Conservation (phyloP, 2,329 filamentous ascomycete genomes). For the Aspergillus alliaceus region DNA sequence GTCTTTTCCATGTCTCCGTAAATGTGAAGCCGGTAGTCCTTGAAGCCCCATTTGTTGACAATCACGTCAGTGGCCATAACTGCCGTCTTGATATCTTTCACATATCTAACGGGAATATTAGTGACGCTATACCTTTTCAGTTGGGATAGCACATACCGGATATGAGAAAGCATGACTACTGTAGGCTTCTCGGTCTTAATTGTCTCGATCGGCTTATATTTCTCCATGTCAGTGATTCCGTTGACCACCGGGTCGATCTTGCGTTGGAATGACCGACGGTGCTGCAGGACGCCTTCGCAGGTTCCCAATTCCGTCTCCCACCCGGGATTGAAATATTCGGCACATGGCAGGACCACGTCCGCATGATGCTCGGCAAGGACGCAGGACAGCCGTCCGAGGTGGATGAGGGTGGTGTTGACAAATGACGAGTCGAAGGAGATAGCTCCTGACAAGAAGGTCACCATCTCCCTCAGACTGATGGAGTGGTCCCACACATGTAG, state of each 20-base stretch:
- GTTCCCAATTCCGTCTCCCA: conserved; percentile 65
- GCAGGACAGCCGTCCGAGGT: conserved; percentile 49
- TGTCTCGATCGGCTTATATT: conserved; percentile 60
- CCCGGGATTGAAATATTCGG: conserved; percentile 63
- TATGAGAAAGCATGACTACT: conserved; percentile 64
- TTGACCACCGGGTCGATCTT: conserved; percentile 67
- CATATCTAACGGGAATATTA: neutral
- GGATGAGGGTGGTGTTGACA: conserved; percentile 50
- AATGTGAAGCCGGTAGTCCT: conserved; percentile 62
- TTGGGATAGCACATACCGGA: conserved; percentile 33
- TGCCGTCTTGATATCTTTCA: conserved; percentile 65
- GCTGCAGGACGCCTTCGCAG: conserved; percentile 56
- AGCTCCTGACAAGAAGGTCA: conserved; percentile 51
- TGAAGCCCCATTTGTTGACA: conserved; percentile 64
- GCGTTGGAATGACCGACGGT: conserved; percentile 57
- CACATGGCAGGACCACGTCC: conserved; percentile 59
- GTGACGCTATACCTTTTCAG: neutral
- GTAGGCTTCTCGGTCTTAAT: conserved; percentile 61
- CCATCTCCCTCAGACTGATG: conserved; percentile 62
- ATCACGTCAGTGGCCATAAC: conserved; percentile 65
- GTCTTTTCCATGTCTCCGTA: conserved; percentile 65
- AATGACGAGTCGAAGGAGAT: conserved; percentile 51
- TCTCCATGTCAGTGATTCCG: conserved; percentile 64
- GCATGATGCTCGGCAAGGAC: conserved; percentile 54
- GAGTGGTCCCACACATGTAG: conserved; percentile 66